Conservation (phyloP, 352 stramenopile species). For the Thraustochytrium sp. region DNA sequence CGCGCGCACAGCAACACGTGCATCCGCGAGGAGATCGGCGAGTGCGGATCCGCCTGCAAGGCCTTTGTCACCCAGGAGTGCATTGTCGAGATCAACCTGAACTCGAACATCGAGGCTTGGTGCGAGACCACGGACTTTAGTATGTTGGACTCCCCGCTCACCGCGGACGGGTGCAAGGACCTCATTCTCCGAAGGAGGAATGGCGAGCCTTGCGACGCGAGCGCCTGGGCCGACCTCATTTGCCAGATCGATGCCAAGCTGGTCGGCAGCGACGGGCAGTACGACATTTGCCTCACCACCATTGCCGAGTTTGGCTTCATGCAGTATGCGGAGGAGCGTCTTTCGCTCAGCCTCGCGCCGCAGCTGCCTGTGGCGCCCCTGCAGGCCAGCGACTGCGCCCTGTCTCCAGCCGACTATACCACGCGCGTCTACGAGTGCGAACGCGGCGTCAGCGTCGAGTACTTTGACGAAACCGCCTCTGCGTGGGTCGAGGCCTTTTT, state of each 20-base stretch:
- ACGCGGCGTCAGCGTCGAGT: background rate
- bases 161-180: background rate
- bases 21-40: background rate
- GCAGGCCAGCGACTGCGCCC: background rate
- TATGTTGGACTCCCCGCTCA: background rate
- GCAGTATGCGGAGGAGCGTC: background rate
- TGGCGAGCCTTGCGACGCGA: background rate
- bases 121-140: background rate
- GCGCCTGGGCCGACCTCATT: background rate
- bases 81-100: constrained; percentile 4
- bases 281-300: background rate
- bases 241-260: background rate
- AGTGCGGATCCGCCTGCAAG: background rate
- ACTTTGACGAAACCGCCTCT: background rate
- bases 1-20: background rate
- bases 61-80: background rate
- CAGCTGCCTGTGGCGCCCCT: background rate
- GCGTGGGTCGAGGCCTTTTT: constrained; percentile 41
- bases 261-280: background rate
- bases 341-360: background rate
- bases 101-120: constrained; percentile 5
- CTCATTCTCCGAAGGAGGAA: background rate
- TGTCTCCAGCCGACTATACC: background rate
- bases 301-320: constrained; percentile 17
- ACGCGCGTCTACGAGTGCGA: background rate